These are phyloP conservation scores for Sclerotinia subarctica DNA, from an alignment of 2,329 filamentous ascomycete species.

Conservation along the genomic window DNA sequence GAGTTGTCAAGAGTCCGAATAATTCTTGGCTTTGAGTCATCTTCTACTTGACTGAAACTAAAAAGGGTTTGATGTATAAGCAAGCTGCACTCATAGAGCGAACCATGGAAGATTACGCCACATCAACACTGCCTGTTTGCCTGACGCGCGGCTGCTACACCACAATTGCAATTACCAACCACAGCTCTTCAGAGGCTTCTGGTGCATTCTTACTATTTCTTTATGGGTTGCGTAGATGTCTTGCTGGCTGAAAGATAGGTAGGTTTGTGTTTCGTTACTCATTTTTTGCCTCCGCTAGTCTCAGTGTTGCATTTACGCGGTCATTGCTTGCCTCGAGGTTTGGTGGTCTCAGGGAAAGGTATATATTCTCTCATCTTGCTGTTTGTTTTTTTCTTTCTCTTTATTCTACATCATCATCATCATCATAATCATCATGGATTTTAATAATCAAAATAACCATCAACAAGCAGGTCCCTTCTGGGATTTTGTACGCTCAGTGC, in stretches of 20 bases:
- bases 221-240: not conserved
- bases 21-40: slow-evolving; percentile 10
- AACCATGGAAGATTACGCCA: slow-evolving; percentile 8
- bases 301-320: slow-evolving; percentile 13
- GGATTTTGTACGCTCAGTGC: slow-evolving; percentile 34
- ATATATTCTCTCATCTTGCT: slow-evolving; percentile 13
- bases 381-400: not conserved
- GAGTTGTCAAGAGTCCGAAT: not conserved
- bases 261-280: not conserved
- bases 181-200: slow-evolving; percentile 7
- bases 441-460: slow-evolving; percentile 32
- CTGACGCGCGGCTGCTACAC: slow-evolving; percentile 16
- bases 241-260: slow-evolving; percentile 10
- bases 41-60: not conserved
- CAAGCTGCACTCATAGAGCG: slow-evolving; percentile 5
- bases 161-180: slow-evolving; percentile 12
- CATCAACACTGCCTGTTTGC: not conserved
- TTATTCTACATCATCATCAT: slow-evolving; percentile 17
- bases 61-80: not conserved
- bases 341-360: not conserved
- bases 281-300: slow-evolving; percentile 16
- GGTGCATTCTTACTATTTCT: not conserved
- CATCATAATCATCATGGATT: slow-evolving; percentile 32
- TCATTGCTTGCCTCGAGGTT: slow-evolving; percentile 11
- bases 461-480: slow-evolving; percentile 31